phyloP scores from a whole-genome alignment of 495 filamentous ascomycete species.

The Penicillium flavigenum region DNA sequence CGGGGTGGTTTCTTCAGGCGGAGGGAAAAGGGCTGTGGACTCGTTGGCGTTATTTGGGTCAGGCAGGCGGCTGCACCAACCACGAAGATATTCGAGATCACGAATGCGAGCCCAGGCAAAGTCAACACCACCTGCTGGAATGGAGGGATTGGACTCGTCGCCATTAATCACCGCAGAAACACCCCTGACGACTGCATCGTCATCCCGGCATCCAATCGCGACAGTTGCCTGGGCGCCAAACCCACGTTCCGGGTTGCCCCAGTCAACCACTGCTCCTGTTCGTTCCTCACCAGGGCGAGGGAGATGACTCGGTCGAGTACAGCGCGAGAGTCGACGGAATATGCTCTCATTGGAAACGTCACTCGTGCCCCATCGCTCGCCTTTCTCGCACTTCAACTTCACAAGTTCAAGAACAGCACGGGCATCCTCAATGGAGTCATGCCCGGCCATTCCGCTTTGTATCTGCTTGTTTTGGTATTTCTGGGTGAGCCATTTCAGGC shows the following conservation, averaged over 20 bases:
- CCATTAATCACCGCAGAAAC: constrained; percentile 68
- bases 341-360: constrained; percentile 77
- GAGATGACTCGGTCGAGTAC: constrained; percentile 51
- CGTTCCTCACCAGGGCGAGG: constrained; percentile 51
- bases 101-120: constrained; percentile 88
- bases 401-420: constrained; percentile 86
- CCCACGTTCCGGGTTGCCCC: constrained; percentile 75
- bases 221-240: constrained; percentile 69
- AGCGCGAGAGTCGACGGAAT: constrained; percentile 74
- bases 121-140: constrained; percentile 72
- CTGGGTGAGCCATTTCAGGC: constrained; percentile 79
- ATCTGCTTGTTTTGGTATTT: constrained; percentile 82
- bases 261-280: constrained; percentile 82
- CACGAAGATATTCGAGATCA: constrained; percentile 75
- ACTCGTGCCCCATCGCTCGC: constrained; percentile 74
- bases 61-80: constrained; percentile 72
- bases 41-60: constrained; percentile 50
- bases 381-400: constrained; percentile 92
- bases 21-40: constrained; percentile 44
- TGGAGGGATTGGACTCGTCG: constrained; percentile 58
- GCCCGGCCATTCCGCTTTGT: constrained; percentile 75
- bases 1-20: constrained; percentile 27
- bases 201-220: constrained; percentile 68
- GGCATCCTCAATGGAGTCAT: constrained; percentile 91
- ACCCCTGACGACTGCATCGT: constrained; percentile 71